A percentile compares a stretch with the other conserved stretches of the same genome.
phyloP scores from a whole-genome alignment of 2,329 filamentous ascomycete genomes.

The Didymella keratinophila region DNA sequence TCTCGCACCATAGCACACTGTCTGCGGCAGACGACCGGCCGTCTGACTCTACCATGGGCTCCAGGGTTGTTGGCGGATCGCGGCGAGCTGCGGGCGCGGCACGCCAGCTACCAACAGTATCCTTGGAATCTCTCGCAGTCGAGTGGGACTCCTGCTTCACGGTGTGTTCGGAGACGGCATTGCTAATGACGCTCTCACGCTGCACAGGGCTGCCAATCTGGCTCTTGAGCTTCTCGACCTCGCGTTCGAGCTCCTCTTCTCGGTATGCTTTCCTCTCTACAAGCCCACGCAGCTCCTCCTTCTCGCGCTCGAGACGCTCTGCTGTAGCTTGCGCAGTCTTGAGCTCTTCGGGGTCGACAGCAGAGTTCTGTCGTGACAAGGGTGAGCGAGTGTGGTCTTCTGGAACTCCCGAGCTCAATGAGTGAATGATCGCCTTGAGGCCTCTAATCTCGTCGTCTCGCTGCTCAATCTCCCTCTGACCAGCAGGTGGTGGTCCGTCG shows the following conservation, averaged over 20 bases:
- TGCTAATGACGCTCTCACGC: conserved; percentile 63
- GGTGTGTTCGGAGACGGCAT: conserved; percentile 59
- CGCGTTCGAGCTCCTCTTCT: conserved; percentile 86
- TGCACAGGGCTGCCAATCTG: conserved; percentile 52
- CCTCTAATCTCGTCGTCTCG: conserved; percentile 98
- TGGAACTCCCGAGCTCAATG: conserved; percentile 77
- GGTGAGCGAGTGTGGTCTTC: conserved; percentile 47
- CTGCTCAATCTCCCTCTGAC: conserved; percentile 81
- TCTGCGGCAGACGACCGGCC: conserved; percentile 67
- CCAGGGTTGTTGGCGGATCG: conserved; percentile 59
- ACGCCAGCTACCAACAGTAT: conserved; percentile 68
- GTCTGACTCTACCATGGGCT: conserved; percentile 75
- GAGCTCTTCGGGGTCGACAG: conserved; percentile 55
- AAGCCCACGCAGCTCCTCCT: conserved; percentile 76
- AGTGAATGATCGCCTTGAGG: conserved; percentile 97
- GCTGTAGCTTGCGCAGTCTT: conserved; percentile 66
- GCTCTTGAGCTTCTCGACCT: conserved; percentile 69
- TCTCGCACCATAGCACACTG: conserved; percentile 86
- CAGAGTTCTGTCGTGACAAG: conserved; percentile 39
- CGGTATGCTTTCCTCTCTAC: conserved; percentile 75
- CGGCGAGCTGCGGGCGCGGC: conserved; percentile 41
- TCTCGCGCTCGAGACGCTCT: conserved; percentile 80
- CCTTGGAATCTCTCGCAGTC: conserved; percentile 71
- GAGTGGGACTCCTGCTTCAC: conserved; percentile 59
- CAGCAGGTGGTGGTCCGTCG: conserved; percentile 51